A percentile compares a stretch with the other conserved stretches of the same genome.
phyloP scores from a whole-genome alignment of 345 rosid species.

The Nasturtium officinale region DNA sequence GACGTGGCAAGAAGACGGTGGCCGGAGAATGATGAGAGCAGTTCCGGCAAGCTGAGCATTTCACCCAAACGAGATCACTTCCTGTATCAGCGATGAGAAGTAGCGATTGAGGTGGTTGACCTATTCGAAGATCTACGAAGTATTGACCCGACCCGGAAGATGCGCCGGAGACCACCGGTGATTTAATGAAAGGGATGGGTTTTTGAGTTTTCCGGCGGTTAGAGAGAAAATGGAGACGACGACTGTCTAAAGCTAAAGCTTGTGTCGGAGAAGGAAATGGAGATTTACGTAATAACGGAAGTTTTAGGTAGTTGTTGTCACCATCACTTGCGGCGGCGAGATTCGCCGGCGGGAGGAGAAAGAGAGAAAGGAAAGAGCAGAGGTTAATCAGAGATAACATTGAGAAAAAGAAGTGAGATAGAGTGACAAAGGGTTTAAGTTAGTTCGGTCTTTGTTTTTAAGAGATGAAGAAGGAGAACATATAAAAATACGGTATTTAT shows the following conservation, averaged over 20 bases:
- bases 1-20: slow-evolving; percentile 75
- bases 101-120: slow-evolving; percentile 76
- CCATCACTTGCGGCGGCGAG: slow-evolving; percentile 39
- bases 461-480: slow-evolving; percentile 26
- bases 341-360: slow-evolving; percentile 27
- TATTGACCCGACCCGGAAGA: slow-evolving; percentile 84
- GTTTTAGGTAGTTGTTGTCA: slow-evolving; percentile 51
- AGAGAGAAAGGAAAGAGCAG: slow-evolving; percentile 17
- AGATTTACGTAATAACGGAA: slow-evolving; percentile 63
- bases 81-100: slow-evolving; percentile 83
- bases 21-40: slow-evolving; percentile 57
- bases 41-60: slow-evolving; percentile 76
- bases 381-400: background rate
- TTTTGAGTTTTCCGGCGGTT: slow-evolving; percentile 33
- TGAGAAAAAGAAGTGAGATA: slow-evolving; percentile 12
- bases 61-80: slow-evolving; percentile 86
- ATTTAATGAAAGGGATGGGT: slow-evolving; percentile 42
- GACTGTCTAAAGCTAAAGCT: slow-evolving; percentile 48
- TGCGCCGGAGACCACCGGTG: slow-evolving; percentile 77
- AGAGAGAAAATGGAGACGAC: slow-evolving; percentile 51
- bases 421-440: slow-evolving; percentile 12
- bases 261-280: slow-evolving; percentile 51
- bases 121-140: slow-evolving; percentile 69
- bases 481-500: slow-evolving; percentile 32
- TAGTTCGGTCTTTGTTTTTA: slow-evolving; percentile 8